phyloP scores from a whole-genome alignment of 352 stramenopile genomes.

The Pythium sp. region DNA sequence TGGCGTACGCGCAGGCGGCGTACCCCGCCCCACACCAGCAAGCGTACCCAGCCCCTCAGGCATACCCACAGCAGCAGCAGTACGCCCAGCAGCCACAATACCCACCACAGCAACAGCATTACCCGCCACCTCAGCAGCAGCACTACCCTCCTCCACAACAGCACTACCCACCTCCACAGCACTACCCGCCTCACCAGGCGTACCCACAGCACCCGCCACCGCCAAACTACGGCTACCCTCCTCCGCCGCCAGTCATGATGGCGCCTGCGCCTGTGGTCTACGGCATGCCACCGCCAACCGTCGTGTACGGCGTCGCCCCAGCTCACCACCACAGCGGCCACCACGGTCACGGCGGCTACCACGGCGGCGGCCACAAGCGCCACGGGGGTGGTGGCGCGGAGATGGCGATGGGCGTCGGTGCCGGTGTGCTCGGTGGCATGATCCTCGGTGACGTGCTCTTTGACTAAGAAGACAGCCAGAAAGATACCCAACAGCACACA shows the following conservation, averaged over 20 bases:
- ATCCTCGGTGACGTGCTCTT: constrained; percentile 75
- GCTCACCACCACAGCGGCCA: constrained; percentile 23
- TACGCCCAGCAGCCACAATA: neutral
- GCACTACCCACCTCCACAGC: constrained; percentile 20
- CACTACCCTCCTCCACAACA: constrained; percentile 33
- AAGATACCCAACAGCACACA: neutral
- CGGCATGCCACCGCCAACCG: constrained; percentile 15
- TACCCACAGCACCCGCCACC: neutral
- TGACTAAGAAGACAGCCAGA: constrained; percentile 16
- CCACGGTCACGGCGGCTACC: constrained; percentile 35
- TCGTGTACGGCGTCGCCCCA: constrained; percentile 17
- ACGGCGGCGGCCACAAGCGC: constrained; percentile 14
- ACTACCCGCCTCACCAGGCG: constrained; percentile 21
- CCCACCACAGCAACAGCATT: neutral
- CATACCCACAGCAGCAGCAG: neutral
- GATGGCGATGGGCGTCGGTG: constrained; percentile 70
- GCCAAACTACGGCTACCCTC: constrained; percentile 18
- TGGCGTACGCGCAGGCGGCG: constrained; percentile 11
- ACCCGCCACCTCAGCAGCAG: constrained; percentile 12
- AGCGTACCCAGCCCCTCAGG: neutral
- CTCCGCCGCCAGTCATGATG: constrained; percentile 19
- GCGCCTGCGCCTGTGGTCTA: constrained; percentile 19
- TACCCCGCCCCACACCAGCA: neutral
- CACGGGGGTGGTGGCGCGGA: constrained; percentile 27
- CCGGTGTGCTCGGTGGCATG: constrained; percentile 69